phyloP scores from a whole-genome alignment of 1,139 yeast species.

The Magnusiomyces fungicola region DNA sequence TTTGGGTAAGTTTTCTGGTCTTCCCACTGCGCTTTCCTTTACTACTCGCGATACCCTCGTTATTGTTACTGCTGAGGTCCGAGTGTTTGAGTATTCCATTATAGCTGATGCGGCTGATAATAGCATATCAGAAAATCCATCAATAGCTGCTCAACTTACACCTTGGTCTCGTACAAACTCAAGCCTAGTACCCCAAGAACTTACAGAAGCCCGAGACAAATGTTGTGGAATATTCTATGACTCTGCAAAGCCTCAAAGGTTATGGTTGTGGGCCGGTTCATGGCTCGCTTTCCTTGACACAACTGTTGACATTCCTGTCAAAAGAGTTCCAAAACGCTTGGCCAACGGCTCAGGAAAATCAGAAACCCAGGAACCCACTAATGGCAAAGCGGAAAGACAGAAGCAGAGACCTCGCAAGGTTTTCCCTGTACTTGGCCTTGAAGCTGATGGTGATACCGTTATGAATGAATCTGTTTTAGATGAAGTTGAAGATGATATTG shows the following conservation, averaged over 20 bases:
- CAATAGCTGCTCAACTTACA: conserved; percentile 37
- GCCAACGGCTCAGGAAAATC: conserved; percentile 38
- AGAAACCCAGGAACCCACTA: conserved; percentile 2
- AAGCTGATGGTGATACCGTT: conserved; percentile 3
- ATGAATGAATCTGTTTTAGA: not conserved
- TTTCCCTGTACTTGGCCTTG: not conserved
- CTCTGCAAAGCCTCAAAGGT: conserved; percentile 34
- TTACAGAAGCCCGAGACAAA: conserved; percentile 53
- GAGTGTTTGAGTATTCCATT: conserved; percentile 53
- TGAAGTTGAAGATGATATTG: conserved; percentile 31
- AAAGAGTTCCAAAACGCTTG: conserved; percentile 4
- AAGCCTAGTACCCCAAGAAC: conserved; percentile 56
- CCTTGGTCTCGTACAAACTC: conserved; percentile 76
- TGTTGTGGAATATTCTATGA: conserved; percentile 64
- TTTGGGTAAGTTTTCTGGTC: conserved; percentile 45
- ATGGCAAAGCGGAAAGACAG: too few species aligned
- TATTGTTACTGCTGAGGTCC: conserved; percentile 67
- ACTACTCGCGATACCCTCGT: conserved; percentile 47
- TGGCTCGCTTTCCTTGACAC: conserved; percentile 78
- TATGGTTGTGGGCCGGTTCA: conserved; percentile 85
- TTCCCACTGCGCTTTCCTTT: conserved; percentile 58
- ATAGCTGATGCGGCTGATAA: not conserved
- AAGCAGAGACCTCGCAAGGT: conserved; percentile 17
- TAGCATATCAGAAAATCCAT: not conserved
- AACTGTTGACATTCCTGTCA: conserved; percentile 35